Evolutionary conservation across 2,329 filamentous ascomycete genomes (phyloP).

Genomic region (Cladophialophora psammophila): DNA sequence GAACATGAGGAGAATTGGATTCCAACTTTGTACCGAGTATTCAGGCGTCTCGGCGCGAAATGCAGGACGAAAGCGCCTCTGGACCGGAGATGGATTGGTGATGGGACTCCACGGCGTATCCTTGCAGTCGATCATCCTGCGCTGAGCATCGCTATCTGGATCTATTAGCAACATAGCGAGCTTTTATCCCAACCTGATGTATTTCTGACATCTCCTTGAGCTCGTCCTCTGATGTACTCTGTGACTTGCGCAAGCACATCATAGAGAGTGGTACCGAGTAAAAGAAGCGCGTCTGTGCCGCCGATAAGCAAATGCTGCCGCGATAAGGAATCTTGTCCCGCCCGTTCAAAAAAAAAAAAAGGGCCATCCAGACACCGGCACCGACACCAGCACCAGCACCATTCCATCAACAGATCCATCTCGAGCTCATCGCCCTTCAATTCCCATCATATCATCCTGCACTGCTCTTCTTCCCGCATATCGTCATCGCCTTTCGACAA

Average conservation of each 20-base stretch:
- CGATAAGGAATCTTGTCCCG: conserved; percentile 13
- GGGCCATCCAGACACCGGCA: neutral
- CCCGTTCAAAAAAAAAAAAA: neutral
- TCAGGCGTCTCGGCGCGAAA: neutral
- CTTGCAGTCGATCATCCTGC: neutral
- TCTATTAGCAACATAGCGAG: neutral
- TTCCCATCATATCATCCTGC: neutral
- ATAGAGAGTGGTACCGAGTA: neutral
- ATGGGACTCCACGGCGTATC: neutral
- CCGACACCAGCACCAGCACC: neutral
- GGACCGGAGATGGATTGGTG: neutral
- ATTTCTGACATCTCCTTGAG: neutral
- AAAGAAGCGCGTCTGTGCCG: neutral
- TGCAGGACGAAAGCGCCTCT: neutral
- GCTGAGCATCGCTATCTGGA: neutral
- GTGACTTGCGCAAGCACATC: neutral
- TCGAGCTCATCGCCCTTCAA: neutral
- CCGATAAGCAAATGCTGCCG: conserved; percentile 3
- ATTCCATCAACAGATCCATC: neutral
- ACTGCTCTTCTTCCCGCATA: neutral
- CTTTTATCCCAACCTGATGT: neutral
- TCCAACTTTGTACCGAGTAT: too few relatives aligned
- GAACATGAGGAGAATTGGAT: conserved; percentile 3
- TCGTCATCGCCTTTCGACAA: neutral
- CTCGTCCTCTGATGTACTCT: neutral